A percentile compares a stretch with the other conserved stretches of the same genome.
phyloP scores from a whole-genome alignment of 2,329 filamentous ascomycete genomes.

The Albifimbria verrucaria region DNA sequence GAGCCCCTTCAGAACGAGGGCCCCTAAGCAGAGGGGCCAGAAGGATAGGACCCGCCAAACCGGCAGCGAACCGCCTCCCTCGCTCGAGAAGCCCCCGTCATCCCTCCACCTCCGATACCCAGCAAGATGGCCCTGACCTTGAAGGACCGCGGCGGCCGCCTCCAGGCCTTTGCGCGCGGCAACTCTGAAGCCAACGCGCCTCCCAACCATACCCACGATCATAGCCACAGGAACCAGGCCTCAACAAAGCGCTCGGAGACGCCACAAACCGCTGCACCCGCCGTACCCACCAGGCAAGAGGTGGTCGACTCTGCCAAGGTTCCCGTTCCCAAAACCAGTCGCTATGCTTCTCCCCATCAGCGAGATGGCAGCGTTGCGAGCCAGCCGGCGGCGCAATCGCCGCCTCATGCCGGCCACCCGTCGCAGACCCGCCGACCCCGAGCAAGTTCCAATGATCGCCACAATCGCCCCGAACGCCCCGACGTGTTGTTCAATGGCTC shows the following conservation, averaged over 20 bases:
- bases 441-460: slow-evolving; percentile 10
- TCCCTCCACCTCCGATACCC: neutral
- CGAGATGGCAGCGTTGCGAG: slow-evolving; percentile 19
- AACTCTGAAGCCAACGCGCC: slow-evolving; percentile 18
- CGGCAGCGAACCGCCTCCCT: slow-evolving; percentile 4
- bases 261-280: slow-evolving; percentile 3
- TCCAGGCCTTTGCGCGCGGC: slow-evolving; percentile 27
- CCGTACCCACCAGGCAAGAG: slow-evolving; percentile 21
- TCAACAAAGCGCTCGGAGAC: slow-evolving; percentile 16
- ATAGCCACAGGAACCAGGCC: slow-evolving; percentile 13
- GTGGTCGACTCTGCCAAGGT: slow-evolving; percentile 31
- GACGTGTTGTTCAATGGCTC: slow-evolving; percentile 33
- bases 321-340: slow-evolving; percentile 28
- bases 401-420: slow-evolving; percentile 12
- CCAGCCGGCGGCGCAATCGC: slow-evolving; percentile 19
- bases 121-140: slow-evolving; percentile 24
- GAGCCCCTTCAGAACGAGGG: slow-evolving; percentile 7
- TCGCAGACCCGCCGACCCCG: slow-evolving; percentile 16
- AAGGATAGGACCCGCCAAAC: too few relatives aligned
- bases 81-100: neutral
- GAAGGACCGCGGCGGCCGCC: slow-evolving; percentile 27
- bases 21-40: slow-evolving; percentile 8
- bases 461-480: neutral
- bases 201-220: slow-evolving; percentile 14
- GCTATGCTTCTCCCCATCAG: slow-evolving; percentile 22